Evolutionary conservation across 1,139 yeast genomes (phyloP).

Genomic region (Nakaseomyces glabratus): DNA sequence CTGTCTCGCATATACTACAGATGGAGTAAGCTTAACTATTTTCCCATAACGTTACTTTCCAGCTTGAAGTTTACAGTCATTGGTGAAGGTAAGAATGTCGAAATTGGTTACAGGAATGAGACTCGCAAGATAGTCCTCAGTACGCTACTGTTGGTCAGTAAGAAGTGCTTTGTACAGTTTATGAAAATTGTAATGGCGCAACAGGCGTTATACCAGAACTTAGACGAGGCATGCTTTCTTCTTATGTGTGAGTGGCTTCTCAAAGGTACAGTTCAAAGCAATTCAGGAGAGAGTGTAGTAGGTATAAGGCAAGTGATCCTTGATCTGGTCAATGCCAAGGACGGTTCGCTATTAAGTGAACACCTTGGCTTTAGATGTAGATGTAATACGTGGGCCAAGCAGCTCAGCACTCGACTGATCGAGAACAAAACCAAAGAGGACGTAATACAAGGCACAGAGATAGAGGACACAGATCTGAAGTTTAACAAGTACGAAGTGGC

Average conservation of each 20-base stretch:
- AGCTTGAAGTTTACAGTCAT: not conserved
- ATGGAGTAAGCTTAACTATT: slow-evolving; percentile 2
- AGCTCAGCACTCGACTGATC: too few species aligned
- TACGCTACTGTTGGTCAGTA: slow-evolving; percentile 1
- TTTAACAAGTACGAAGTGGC: slow-evolving; percentile 5
- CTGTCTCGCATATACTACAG: not conserved
- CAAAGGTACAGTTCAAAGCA: slow-evolving; percentile 3
- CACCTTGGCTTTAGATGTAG: too few species aligned
- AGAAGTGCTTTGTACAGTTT: slow-evolving; percentile 1
- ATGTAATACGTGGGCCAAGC: too few species aligned
- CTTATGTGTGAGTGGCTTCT: slow-evolving; percentile 1
- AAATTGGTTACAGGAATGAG: not conserved
- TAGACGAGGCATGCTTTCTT: not conserved
- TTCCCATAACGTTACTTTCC: not conserved
- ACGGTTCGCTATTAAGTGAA: too few species aligned
- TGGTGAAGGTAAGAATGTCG: not conserved
- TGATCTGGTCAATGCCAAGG: not conserved
- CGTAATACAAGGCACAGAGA: not conserved
- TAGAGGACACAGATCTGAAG: not conserved
- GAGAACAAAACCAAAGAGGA: slow-evolving; percentile 2
- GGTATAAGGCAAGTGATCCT: not conserved
- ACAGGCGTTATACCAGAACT: not conserved
- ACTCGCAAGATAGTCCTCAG: not conserved
- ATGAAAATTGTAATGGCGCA: not conserved
- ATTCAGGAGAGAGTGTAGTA: slow-evolving; percentile 4